Conservation (phyloP, 192 early-diverging fungal species). For the Backusella circina region DNA sequence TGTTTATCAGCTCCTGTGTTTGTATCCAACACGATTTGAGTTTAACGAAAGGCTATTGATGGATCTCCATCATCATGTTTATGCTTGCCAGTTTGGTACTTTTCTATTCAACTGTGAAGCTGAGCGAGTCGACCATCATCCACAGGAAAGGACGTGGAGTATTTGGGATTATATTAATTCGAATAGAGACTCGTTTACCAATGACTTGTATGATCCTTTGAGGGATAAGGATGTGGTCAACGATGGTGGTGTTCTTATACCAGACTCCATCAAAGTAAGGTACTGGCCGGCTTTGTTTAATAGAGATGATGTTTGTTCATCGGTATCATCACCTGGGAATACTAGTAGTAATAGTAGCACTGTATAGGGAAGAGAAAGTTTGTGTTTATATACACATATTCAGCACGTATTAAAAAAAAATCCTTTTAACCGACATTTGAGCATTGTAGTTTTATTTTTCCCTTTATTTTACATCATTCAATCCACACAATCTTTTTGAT, state of each 20-base stretch:
- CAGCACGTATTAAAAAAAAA: neutral
- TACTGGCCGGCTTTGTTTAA: conserved; percentile 75
- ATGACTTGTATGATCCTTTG: conserved; percentile 52
- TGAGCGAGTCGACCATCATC: conserved; percentile 57
- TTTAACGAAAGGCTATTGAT: conserved; percentile 84
- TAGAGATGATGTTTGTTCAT: conserved; percentile 43
- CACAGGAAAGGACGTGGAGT: conserved; percentile 35
- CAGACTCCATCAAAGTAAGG: conserved; percentile 56
- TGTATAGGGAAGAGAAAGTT: neutral
- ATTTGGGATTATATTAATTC: conserved; percentile 81
- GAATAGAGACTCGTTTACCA: conserved; percentile 51
- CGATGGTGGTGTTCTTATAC: conserved; percentile 62
- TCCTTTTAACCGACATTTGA: neutral
- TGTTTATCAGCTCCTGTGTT: conserved; percentile 86
- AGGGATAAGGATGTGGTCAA: conserved; percentile 39
- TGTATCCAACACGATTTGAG: conserved; percentile 90
- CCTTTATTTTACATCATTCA: neutral
- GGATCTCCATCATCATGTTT: conserved; percentile 78
- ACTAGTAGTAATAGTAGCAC: neutral
- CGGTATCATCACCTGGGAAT: neutral
- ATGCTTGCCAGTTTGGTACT: conserved; percentile 93
- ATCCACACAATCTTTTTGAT: neutral
- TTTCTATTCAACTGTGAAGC: conserved; percentile 89
- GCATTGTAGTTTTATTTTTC: neutral
- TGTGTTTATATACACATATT: neutral